Percentiles rank a stretch among this genome's conserved stretches.
Evolutionary conservation across 2,329 filamentous ascomycete genomes (phyloP).

Genomic region (Podosphaera fusca): DNA sequence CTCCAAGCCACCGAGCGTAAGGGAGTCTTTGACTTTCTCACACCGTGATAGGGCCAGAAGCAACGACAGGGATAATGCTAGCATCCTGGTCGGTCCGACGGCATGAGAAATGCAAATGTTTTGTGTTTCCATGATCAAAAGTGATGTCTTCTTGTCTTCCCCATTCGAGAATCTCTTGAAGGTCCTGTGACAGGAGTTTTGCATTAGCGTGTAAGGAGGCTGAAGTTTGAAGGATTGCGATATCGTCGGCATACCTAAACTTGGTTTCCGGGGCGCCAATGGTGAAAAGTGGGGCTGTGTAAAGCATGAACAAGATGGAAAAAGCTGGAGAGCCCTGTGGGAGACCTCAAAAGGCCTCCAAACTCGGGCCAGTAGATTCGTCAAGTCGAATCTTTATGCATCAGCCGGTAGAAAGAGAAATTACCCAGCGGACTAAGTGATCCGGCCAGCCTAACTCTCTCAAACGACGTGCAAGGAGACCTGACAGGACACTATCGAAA

Average conservation of each 20-base stretch:
- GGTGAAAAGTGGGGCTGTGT: no score
- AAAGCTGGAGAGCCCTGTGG: neutral
- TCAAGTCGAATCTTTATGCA: neutral
- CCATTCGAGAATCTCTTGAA: no score
- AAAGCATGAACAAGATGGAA: neutral
- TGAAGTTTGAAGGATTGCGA: no score
- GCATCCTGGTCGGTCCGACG: neutral
- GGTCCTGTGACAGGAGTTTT: no score
- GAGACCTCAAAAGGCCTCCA: neutral
- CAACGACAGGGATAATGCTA: neutral
- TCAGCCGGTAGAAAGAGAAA: neutral
- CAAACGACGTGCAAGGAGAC: neutral
- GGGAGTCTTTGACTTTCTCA: neutral
- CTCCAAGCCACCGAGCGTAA: neutral
- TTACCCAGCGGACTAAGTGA: neutral
- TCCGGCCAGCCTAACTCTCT: neutral
- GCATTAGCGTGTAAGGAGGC: no score
- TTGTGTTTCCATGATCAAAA: no score
- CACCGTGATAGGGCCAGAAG: neutral
- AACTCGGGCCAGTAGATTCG: neutral
- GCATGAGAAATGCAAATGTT: neutral
- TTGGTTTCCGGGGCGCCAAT: no score
- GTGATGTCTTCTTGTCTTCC: no score
- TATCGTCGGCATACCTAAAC: no score
- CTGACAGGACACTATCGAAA: neutral